phyloP scores from a whole-genome alignment of 2,329 filamentous ascomycete genomes.

The Phyllosticta citriasiana region DNA sequence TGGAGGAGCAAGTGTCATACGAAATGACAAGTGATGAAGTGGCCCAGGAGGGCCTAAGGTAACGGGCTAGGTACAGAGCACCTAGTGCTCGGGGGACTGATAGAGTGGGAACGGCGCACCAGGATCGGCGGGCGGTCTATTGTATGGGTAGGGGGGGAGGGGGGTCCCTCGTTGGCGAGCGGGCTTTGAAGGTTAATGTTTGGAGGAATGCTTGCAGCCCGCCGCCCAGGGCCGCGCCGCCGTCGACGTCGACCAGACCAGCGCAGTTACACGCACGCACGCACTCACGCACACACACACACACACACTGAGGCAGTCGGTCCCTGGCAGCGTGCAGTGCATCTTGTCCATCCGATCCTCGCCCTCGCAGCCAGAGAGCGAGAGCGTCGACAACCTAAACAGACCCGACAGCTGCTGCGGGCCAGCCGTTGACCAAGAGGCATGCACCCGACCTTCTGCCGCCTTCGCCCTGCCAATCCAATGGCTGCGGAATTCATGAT shows the following conservation, averaged over 20 bases:
- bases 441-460: background rate
- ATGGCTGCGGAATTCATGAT: background rate
- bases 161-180: constrained; percentile 5
- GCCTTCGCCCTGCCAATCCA: background rate
- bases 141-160: constrained; percentile 1
- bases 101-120: constrained; percentile 2
- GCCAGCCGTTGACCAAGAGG: background rate
- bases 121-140: constrained; percentile 9
- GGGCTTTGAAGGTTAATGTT: background rate
- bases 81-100: constrained; percentile 3
- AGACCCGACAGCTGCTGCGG: background rate
- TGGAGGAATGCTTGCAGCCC: background rate
- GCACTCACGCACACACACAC: background rate
- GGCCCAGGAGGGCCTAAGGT: constrained; percentile 16
- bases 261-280: background rate
- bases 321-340: background rate
- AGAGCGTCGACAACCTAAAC: no score
- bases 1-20: constrained; percentile 17
- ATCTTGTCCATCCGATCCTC: background rate
- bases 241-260: no score
- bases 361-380: background rate
- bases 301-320: background rate
- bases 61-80: background rate
- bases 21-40: constrained; percentile 12
- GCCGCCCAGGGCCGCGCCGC: background rate